These are phyloP conservation scores for Clavispora fructus DNA, from an alignment of 805 yeast genomes.

Conservation along the genomic window DNA sequence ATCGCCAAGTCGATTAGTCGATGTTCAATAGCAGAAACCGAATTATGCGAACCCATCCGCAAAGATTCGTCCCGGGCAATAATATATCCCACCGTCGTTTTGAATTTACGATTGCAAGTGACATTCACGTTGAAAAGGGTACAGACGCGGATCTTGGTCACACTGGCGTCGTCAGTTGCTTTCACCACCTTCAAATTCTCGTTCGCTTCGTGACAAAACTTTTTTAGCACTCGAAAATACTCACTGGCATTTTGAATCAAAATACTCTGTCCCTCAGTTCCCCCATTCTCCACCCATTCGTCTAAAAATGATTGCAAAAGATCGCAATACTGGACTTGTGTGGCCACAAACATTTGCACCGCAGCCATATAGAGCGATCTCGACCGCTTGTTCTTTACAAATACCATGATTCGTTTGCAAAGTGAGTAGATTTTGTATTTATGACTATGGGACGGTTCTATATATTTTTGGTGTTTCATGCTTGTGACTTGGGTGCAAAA, in stretches of 20 bases:
- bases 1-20: background rate
- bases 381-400: background rate
- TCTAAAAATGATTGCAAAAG: background rate
- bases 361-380: background rate
- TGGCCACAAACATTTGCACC: background rate
- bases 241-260: background rate
- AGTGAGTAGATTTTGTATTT: background rate
- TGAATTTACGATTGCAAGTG: background rate
- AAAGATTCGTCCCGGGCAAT: background rate
- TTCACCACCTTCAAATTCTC: background rate
- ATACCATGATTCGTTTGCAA: background rate
- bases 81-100: background rate
- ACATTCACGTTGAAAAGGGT: background rate
- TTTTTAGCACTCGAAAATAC: background rate
- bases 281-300: background rate
- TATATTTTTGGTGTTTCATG: background rate
- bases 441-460: background rate
- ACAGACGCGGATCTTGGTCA: background rate
- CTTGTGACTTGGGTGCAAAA: conserved; percentile 9
- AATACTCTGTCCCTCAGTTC: background rate
- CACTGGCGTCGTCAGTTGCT: background rate
- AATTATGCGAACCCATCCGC: too few species aligned
- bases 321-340: background rate
- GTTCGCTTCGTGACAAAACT: background rate
- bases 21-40: background rate